Conservation (phyloP, 75 land plant species). For the Pinus albicaulis region DNA sequence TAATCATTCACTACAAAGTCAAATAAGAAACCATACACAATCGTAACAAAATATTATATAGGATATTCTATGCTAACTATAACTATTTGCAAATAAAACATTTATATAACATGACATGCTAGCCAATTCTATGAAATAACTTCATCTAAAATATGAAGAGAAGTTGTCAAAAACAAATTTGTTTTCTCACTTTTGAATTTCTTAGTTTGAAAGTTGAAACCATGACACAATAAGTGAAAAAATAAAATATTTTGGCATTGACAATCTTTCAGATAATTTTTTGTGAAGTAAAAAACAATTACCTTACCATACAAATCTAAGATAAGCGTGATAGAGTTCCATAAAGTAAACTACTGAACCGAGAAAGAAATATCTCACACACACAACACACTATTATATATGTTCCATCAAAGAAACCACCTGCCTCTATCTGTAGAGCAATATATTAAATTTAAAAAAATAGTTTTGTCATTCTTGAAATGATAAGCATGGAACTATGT, state of each 20-base stretch:
- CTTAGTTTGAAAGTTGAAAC: not conserved
- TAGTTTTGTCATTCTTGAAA: too few relatives aligned
- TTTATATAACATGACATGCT: not conserved
- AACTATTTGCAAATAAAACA: not conserved
- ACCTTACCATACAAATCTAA: constrained; percentile 90
- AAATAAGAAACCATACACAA: not conserved
- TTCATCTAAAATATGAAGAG: constrained; percentile 1
- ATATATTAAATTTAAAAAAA: too few relatives aligned
- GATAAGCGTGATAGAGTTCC: constrained; percentile 66
- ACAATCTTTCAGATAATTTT: not conserved
- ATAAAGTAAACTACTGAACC: too few relatives aligned
- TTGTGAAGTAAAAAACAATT: constrained; percentile 1
- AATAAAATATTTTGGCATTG: not conserved
- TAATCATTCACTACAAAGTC: not conserved
- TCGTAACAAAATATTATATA: too few relatives aligned
- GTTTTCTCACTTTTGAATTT: not conserved
- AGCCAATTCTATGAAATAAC: not conserved
- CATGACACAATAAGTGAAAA: not conserved
- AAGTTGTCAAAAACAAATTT: not conserved
- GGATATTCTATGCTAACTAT: not conserved
- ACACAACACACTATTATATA: too few relatives aligned
- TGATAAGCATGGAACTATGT: too few relatives aligned
- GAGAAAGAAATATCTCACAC: too few relatives aligned
- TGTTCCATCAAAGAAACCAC: too few relatives aligned
- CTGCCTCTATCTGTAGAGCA: too few relatives aligned